Conservation (phyloP, 768 basidiomycete genomes). For the Aureoboletus auriporus region DNA sequence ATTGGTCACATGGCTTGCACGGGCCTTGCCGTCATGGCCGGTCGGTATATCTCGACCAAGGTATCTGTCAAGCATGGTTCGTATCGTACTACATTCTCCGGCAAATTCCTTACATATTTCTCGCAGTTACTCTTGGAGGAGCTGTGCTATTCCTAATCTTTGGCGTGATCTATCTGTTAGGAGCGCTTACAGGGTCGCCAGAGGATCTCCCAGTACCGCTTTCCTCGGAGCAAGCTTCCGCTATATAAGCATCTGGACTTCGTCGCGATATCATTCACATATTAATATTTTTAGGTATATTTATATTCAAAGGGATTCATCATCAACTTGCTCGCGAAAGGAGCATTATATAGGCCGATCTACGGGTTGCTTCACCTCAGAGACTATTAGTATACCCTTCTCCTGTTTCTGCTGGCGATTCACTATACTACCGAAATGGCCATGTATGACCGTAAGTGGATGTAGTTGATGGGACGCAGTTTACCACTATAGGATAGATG, state of each 20-base stretch:
- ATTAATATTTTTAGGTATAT: neutral
- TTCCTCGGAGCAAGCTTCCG: conserved; percentile 2
- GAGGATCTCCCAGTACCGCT: conserved; percentile 20
- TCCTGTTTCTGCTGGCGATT: neutral
- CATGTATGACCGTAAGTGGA: too few relatives aligned
- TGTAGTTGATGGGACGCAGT: too few relatives aligned
- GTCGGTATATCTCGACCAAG: conserved; percentile 87
- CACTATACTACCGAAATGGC: neutral
- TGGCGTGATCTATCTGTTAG: conserved; percentile 72
- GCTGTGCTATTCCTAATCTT: conserved; percentile 81
- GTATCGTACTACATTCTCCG: conserved; percentile 25
- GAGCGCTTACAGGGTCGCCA: conserved; percentile 39
- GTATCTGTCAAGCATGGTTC: conserved; percentile 89
- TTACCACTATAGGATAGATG: too few relatives aligned
- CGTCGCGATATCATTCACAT: neutral
- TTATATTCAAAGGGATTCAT: neutral
- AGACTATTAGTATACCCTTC: too few relatives aligned
- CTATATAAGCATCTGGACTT: neutral
- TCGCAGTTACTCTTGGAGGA: conserved; percentile 79
- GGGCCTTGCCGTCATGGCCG: conserved; percentile 86
- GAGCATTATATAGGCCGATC: neutral
- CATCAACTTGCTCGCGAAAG: neutral
- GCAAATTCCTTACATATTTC: neutral
- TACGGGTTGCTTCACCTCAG: neutral
- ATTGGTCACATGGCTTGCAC: conserved; percentile 88